Conservation (phyloP, 1,284 basidiomycete genomes). For the Trichosporon ovoides region DNA sequence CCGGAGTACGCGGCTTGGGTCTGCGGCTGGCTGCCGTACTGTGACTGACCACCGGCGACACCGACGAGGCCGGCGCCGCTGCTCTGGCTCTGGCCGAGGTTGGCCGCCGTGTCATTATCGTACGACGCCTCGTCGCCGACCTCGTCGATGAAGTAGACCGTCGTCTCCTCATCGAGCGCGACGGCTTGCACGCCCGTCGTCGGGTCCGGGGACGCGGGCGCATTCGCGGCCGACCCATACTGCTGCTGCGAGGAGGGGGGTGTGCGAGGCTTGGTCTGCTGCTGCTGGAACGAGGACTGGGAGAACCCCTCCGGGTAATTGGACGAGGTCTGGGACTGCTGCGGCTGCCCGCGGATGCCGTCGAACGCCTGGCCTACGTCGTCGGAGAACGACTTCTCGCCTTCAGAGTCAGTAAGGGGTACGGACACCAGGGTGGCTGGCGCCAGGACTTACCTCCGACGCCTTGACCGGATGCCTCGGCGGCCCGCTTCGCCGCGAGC, state of each 20-base stretch:
- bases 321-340: not conserved
- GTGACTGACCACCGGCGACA: not conserved
- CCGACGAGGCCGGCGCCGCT: not conserved
- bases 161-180: slow-evolving; percentile 15
- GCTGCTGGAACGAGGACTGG: not conserved
- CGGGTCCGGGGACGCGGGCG: not conserved
- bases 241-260: not conserved
- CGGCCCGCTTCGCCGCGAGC: slow-evolving; percentile 28
- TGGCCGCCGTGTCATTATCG: not conserved
- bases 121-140: slow-evolving; percentile 2
- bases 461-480: slow-evolving; percentile 42
- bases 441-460: not conserved
- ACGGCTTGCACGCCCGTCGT: slow-evolving; percentile 8
- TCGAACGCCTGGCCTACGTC: slow-evolving; percentile 18
- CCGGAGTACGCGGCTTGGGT: not conserved
- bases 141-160: slow-evolving; percentile 22
- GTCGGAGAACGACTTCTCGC: slow-evolving; percentile 10
- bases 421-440: too few species aligned
- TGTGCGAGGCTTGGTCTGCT: not conserved
- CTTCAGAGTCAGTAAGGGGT: too few species aligned
- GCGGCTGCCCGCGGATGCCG: slow-evolving; percentile 6
- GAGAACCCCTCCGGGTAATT: not conserved
- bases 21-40: not conserved
- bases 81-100: not conserved
- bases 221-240: not conserved